phyloP scores from a whole-genome alignment of 2,329 filamentous ascomycete species.

The Apiospora arundinis region DNA sequence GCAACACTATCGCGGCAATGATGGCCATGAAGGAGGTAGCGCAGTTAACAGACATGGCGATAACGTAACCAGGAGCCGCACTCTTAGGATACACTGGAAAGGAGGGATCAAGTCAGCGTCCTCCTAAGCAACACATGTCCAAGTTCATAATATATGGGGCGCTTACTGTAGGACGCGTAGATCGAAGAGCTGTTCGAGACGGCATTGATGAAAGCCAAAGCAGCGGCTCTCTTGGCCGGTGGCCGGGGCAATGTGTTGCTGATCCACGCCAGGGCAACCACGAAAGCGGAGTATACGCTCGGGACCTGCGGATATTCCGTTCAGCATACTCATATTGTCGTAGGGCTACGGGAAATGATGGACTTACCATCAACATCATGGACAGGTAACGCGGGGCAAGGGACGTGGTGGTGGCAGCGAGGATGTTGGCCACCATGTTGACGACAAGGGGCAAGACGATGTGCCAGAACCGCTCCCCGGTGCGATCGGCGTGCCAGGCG shows the following conservation, averaged over 20 bases:
- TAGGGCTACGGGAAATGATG: background rate
- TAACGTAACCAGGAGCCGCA: constrained; percentile 47
- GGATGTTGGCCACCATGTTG: constrained; percentile 69
- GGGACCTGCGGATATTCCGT: constrained; percentile 46
- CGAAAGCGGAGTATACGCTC: constrained; percentile 70
- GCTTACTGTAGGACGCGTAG: constrained; percentile 54
- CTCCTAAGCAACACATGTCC: too few relatives aligned
- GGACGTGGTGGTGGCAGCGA: constrained; percentile 67
- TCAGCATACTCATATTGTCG: background rate
- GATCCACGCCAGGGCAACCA: constrained; percentile 76
- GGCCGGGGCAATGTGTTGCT: constrained; percentile 77
- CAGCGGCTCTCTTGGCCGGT: constrained; percentile 73
- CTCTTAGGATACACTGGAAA: background rate
- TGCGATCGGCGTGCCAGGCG: constrained; percentile 74
- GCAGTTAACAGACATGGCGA: constrained; percentile 74
- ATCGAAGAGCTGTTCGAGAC: constrained; percentile 73
- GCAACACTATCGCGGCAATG: constrained; percentile 64
- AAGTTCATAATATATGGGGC: too few relatives aligned
- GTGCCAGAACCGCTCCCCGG: constrained; percentile 74
- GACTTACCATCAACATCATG: constrained; percentile 73
- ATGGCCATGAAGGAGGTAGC: constrained; percentile 69
- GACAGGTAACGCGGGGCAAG: constrained; percentile 69
- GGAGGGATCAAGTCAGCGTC: background rate
- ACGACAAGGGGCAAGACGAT: constrained; percentile 67
- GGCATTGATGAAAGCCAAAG: constrained; percentile 78